Conservation (phyloP, 805 yeast species). For the Maudiozyma turicensis region DNA sequence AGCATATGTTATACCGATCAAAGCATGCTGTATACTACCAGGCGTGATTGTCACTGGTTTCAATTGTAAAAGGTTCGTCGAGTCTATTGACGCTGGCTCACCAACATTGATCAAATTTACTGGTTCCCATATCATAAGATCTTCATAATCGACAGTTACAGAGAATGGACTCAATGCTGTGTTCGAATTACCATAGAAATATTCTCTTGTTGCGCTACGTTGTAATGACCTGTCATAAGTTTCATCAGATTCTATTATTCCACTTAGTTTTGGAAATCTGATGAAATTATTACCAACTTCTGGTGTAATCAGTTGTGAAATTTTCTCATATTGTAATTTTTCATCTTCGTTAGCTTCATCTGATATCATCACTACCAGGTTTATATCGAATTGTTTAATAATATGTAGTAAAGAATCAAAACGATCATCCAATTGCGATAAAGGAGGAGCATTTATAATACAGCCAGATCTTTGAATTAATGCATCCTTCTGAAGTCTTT, state of each 20-base stretch:
- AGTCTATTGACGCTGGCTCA: background rate
- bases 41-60: constrained; percentile 37
- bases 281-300: constrained; percentile 26
- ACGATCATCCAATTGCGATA: constrained; percentile 13
- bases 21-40: constrained; percentile 59
- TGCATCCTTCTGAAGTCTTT: constrained; percentile 22
- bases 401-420: constrained; percentile 11
- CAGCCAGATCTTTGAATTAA: constrained; percentile 27
- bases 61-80: constrained; percentile 23
- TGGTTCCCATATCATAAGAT: constrained; percentile 56
- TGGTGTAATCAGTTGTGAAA: constrained; percentile 9
- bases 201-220: constrained; percentile 70
- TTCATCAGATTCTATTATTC: constrained; percentile 68
- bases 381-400: constrained; percentile 15
- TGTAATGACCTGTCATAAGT: constrained; percentile 60
- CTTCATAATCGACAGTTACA: constrained; percentile 57
- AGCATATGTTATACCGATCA: constrained; percentile 56
- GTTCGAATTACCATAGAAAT: constrained; percentile 71
- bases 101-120: constrained; percentile 20
- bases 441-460: constrained; percentile 25
- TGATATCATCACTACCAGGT: constrained; percentile 15
- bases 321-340: constrained; percentile 9
- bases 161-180: constrained; percentile 77
- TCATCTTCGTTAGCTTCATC: constrained; percentile 6
- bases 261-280: constrained; percentile 63